These are phyloP conservation scores for Penicillium verhagenii DNA, from an alignment of 495 filamentous ascomycete species.

Conservation along the genomic window DNA sequence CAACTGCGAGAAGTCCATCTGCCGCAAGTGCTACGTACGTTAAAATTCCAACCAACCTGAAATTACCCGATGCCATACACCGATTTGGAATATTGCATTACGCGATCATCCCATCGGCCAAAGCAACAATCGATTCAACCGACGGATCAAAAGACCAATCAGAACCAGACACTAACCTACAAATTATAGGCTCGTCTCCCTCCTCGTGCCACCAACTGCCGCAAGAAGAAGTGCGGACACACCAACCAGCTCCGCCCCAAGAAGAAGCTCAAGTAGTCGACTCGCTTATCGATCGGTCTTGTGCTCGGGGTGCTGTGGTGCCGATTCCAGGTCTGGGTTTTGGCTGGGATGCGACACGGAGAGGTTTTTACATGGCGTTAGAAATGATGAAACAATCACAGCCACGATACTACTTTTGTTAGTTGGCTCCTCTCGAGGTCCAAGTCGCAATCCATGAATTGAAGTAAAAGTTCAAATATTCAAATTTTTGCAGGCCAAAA, in stretches of 20 bases:
- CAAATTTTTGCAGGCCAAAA: neutral
- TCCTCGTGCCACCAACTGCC: constrained; percentile 98
- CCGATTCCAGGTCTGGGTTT: constrained; percentile 32
- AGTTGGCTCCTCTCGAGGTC: constrained; percentile 41
- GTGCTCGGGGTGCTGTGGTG: constrained; percentile 46
- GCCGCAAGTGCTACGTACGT: constrained; percentile 98
- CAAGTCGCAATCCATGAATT: constrained; percentile 44
- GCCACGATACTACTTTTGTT: constrained; percentile 45
- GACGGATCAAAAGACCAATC: neutral
- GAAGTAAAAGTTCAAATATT: constrained; percentile 40
- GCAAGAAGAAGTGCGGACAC: constrained; percentile 99
- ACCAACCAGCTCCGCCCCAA: constrained; percentile 99
- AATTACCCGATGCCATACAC: neutral
- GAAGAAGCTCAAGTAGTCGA: constrained; percentile 99
- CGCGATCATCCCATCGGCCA: neutral
- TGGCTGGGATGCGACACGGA: constrained; percentile 43
- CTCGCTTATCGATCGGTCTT: constrained; percentile 36
- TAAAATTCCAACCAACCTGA: constrained; percentile 2
- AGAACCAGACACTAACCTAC: constrained; percentile 14
- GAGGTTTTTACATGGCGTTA: constrained; percentile 48
- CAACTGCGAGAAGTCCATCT: constrained; percentile 99
- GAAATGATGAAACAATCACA: constrained; percentile 47
- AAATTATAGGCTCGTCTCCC: constrained; percentile 79
- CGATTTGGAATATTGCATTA: neutral
- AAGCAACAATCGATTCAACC: neutral